These are phyloP conservation scores for Casuarina glauca DNA, from an alignment of 306 rosid species.

Conservation along the genomic window DNA sequence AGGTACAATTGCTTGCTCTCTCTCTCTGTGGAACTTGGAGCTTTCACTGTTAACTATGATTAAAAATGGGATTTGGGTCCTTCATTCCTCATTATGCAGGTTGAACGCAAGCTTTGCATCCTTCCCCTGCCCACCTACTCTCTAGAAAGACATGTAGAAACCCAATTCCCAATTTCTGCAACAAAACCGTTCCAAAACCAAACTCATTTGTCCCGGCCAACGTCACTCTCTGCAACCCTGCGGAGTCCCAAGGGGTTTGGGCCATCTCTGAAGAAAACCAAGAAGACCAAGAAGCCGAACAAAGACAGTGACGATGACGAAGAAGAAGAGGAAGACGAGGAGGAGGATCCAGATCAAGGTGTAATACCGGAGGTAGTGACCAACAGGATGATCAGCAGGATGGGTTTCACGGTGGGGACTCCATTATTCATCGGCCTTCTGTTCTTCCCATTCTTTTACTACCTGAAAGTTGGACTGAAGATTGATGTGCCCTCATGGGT, in stretches of 20 bases:
- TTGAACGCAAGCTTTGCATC: slow-evolving; percentile 24
- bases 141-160: slow-evolving; percentile 23
- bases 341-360: slow-evolving; percentile 44
- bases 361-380: slow-evolving; percentile 92
- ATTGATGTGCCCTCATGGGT: slow-evolving; percentile 92
- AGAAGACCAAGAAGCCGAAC: slow-evolving; percentile 37
- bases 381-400: slow-evolving; percentile 79
- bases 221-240: slow-evolving; percentile 52
- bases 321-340: slow-evolving; percentile 36
- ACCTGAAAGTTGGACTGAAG: slow-evolving; percentile 73
- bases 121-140: slow-evolving; percentile 21
- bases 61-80: background rate
- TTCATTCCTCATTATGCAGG: slow-evolving; percentile 24
- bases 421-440: slow-evolving; percentile 68
- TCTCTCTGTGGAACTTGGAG: background rate
- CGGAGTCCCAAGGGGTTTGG: slow-evolving; percentile 74
- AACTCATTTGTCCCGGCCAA: slow-evolving; percentile 25
- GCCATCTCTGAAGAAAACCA: slow-evolving; percentile 50
- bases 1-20: background rate
- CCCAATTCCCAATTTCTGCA: slow-evolving; percentile 31
- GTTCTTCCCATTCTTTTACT: slow-evolving; percentile 86
- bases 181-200: slow-evolving; percentile 23
- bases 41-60: background rate
- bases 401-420: slow-evolving; percentile 75
- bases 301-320: slow-evolving; percentile 26